Evolutionary conservation across 495 filamentous ascomycete genomes (phyloP), one percentile per base, ranked within the genome.

Genomic region (Evansstolkia leycettana): DNA sequence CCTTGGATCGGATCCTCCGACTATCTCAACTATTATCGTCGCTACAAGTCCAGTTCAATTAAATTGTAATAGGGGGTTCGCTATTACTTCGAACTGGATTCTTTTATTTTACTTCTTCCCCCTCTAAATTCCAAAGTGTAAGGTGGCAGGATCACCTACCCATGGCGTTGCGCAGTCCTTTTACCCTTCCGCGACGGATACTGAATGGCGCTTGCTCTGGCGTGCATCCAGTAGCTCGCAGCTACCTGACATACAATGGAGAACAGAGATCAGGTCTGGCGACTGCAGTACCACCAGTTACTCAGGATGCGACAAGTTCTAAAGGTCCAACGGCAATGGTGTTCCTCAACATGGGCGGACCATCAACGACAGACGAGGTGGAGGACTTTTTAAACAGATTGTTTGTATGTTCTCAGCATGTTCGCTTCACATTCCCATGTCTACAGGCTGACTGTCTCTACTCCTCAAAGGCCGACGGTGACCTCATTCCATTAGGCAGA

Each of bases 261-360:
- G 34, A 49, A 27, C 54, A 46, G 24, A 45, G 48, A 46, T 38
- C 38, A 25, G 48, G 52, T n/a, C 48, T 84, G 33, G 81, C 82
- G 13, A 84, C 77, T 18, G 69, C 75, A 17, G 71, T 70, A 0
- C 81, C 80, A 2, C 82, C 87, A 3, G 82, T 85, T 3, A 84
- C 78, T 3, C 81, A 86, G 50, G 65, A 80, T 72, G 51, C 62
- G 2, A 67, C 66, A 1, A 61, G 72, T 10, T 67, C 74, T 0
- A 74, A 77, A 51, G 77, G 77, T 1, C 77, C 77, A 4, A 99
- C 92, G 0, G 92, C 92, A 26, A 94, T 99, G 73, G 89, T 99
- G 5, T 94, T 99, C 42, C 72, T 99, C 57, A 99, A 99, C 62
- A 99, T 99, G 92, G 92, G 92, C 36, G 92, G 92, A 7, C 92